phyloP scores from a whole-genome alignment of 1,284 basidiomycete genomes.

The Ceratobasidium sp. region DNA sequence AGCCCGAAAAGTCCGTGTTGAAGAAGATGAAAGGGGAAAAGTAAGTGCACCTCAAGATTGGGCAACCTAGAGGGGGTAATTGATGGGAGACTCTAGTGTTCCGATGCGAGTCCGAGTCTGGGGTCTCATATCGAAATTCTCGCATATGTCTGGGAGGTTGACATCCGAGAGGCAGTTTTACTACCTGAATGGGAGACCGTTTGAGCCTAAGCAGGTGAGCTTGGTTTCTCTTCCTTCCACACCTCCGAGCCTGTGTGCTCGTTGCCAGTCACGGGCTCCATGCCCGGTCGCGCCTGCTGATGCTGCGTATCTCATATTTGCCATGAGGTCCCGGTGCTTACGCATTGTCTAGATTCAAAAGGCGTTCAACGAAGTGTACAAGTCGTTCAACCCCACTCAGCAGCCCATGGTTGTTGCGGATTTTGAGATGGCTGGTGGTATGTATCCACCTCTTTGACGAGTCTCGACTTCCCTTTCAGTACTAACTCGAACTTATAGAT shows the following conservation, averaged over 20 bases:
- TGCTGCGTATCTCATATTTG: background rate
- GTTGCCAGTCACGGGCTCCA: background rate
- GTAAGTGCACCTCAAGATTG: background rate
- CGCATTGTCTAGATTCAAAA: slow-evolving; percentile 68
- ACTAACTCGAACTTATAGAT: slow-evolving; percentile 57
- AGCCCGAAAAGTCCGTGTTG: slow-evolving; percentile 60
- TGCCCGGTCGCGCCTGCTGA: too few species aligned
- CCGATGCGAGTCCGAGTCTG: slow-evolving; percentile 63
- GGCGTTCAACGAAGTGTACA: slow-evolving; percentile 89
- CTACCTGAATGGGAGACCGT: slow-evolving; percentile 93
- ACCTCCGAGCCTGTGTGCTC: background rate
- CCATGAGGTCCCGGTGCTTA: background rate
- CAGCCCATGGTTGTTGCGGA: slow-evolving; percentile 85
- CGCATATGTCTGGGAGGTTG: slow-evolving; percentile 71
- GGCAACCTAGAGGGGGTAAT: background rate
- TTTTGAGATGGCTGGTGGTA: slow-evolving; percentile 79
- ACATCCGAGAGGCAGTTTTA: slow-evolving; percentile 90
- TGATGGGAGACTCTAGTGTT: slow-evolving; percentile 4
- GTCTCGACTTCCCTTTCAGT: background rate
- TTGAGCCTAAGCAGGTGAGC: slow-evolving; percentile 73
- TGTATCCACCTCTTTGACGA: slow-evolving; percentile 24
- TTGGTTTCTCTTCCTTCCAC: slow-evolving; percentile 36
- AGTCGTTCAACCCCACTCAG: slow-evolving; percentile 81
- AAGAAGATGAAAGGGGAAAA: slow-evolving; percentile 45
- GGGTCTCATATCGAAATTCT: slow-evolving; percentile 82